Percentiles rank a stretch among this genome's conserved stretches.
phyloP scores from a whole-genome alignment of 73 alveolate species.

The Blepharisma japonicum region DNA sequence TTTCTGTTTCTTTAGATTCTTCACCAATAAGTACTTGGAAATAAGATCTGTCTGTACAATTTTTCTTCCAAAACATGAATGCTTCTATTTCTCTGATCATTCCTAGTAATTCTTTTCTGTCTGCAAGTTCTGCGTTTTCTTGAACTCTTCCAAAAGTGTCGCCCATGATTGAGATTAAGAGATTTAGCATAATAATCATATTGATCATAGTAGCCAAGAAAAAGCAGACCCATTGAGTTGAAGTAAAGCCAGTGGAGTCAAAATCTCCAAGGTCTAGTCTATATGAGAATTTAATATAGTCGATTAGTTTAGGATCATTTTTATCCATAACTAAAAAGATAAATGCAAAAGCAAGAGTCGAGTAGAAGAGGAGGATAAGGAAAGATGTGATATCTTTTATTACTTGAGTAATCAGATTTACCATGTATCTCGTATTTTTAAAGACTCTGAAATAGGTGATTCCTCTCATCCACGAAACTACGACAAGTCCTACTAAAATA shows the following conservation, averaged over 20 bases:
- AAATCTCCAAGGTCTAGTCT: slow-evolving; percentile 1
- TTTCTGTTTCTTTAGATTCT: too few relatives aligned
- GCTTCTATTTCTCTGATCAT: background rate
- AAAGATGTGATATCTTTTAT: background rate
- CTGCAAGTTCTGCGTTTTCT: background rate
- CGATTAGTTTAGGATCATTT: background rate
- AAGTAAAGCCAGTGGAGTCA: background rate
- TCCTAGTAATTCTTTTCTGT: slow-evolving; percentile 10
- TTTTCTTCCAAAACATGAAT: background rate
- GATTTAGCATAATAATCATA: slow-evolving; percentile 7
- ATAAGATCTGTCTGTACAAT: too few relatives aligned
- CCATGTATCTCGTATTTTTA: background rate
- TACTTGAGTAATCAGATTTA: slow-evolving; percentile 4
- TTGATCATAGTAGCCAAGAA: slow-evolving; percentile 16
- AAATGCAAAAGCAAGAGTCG: slow-evolving; percentile 20
- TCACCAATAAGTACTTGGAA: too few relatives aligned
- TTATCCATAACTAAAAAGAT: background rate
- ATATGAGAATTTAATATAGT: background rate
- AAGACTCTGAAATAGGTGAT: background rate
- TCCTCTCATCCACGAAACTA: slow-evolving; percentile 15
- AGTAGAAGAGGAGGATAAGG: background rate
- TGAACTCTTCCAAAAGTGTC: slow-evolving; percentile 7
- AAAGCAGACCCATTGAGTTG: background rate
- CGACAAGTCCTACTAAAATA: background rate
- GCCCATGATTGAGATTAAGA: background rate